A percentile compares a stretch with the other conserved stretches of the same genome.
These are phyloP conservation scores for Lotus japonicus DNA, from an alignment of 306 rosid species.

Conservation along the genomic window DNA sequence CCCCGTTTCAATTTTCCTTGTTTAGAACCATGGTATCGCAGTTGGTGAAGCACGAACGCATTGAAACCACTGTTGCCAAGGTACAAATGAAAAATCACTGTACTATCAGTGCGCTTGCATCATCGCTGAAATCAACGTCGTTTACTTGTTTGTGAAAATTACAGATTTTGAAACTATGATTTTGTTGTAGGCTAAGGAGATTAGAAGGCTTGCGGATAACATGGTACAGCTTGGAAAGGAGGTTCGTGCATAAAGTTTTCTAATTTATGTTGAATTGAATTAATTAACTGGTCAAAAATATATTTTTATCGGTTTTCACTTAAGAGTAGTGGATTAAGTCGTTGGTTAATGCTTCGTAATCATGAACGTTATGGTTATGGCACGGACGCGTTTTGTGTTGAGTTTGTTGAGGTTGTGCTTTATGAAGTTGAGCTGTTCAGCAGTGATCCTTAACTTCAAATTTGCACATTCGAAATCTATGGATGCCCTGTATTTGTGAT, in stretches of 20 bases:
- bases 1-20: neutral
- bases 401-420: too few relatives aligned
- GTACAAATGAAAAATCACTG: constrained; percentile 1
- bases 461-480: too few relatives aligned
- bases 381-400: neutral
- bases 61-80: constrained; percentile 95
- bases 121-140: too few relatives aligned
- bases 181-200: constrained; percentile 69
- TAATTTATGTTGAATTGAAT: neutral
- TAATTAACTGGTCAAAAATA: neutral
- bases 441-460: neutral
- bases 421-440: neutral
- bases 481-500: too few relatives aligned
- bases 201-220: constrained; percentile 81
- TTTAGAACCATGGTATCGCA: constrained; percentile 92
- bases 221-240: constrained; percentile 97
- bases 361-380: neutral
- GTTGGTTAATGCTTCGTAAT: neutral
- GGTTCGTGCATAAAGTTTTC: constrained; percentile 19
- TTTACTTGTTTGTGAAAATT: too few relatives aligned
- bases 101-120: neutral
- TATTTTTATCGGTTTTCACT: neutral
- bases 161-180: too few relatives aligned
- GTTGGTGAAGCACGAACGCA: constrained; percentile 91
- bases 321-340: neutral